Conservation (phyloP, 495 filamentous ascomycete species). For the Trichoderma virens region DNA sequence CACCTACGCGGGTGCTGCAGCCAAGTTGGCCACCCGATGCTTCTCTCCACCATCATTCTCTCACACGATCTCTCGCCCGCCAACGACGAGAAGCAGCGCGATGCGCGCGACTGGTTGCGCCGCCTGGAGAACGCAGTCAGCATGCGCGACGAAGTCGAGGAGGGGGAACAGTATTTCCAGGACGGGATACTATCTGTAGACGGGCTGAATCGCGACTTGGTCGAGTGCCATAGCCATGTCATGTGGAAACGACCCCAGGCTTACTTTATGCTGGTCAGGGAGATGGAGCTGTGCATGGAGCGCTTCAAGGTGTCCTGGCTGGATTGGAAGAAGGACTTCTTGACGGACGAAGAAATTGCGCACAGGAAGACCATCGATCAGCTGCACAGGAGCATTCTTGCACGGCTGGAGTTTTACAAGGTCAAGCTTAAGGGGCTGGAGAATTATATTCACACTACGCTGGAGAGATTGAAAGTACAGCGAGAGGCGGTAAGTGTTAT, state of each 20-base stretch:
- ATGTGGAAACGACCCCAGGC: conserved; percentile 52
- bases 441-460: conserved; percentile 46
- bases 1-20: conserved; percentile 36
- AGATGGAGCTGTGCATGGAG: conserved; percentile 34
- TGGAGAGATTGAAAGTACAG: conserved; percentile 46
- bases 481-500: conserved; percentile 39
- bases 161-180: conserved; percentile 40
- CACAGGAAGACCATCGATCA: conserved; percentile 22
- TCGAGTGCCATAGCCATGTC: conserved; percentile 50
- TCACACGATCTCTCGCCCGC: conserved; percentile 39
- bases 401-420: conserved; percentile 45
- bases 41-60: conserved; percentile 47
- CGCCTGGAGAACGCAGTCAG: conserved; percentile 49
- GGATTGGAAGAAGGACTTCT: conserved; percentile 16
- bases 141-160: conserved; percentile 46
- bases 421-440: conserved; percentile 49
- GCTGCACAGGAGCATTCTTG: conserved; percentile 36
- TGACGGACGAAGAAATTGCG: conserved; percentile 9
- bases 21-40: conserved; percentile 42
- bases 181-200: conserved; percentile 44
- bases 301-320: conserved; percentile 27
- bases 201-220: conserved; percentile 46
- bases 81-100: conserved; percentile 47
- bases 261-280: conserved; percentile 43
- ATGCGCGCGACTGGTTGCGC: conserved; percentile 48